A percentile compares a stretch with the other conserved stretches of the same genome.
phyloP scores from a whole-genome alignment of 139 green algal genomes.

The Chlamydomonas urium region DNA sequence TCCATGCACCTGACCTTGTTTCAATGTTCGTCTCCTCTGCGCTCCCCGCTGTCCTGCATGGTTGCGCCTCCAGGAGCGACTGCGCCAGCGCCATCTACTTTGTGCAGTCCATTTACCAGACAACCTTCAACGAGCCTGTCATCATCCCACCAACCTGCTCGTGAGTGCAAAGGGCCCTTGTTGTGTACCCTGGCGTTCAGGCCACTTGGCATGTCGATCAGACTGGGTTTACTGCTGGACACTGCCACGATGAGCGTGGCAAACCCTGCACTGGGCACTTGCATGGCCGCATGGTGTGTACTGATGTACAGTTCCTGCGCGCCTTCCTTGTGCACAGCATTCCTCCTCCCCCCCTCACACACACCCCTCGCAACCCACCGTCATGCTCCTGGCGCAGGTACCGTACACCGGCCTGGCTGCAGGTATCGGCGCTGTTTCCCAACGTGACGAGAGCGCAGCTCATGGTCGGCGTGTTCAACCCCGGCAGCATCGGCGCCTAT shows the following conservation, averaged over 20 bases:
- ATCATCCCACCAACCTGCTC: neutral
- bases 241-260: too few relatives aligned
- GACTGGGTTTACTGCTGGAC: too few relatives aligned
- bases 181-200: too few relatives aligned
- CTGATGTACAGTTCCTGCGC: too few relatives aligned
- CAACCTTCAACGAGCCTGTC: constrained; percentile 15
- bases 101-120: constrained; percentile 15
- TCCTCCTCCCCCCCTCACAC: too few relatives aligned
- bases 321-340: too few relatives aligned
- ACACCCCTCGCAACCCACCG: neutral
- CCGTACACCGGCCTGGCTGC: constrained; percentile 1
- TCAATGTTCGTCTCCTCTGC: neutral
- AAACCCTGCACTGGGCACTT: too few relatives aligned
- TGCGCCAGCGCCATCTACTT: constrained; percentile 12
- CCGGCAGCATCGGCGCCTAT: constrained; percentile 1
- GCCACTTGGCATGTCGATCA: too few relatives aligned
- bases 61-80: constrained; percentile 18
- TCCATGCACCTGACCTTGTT: neutral
- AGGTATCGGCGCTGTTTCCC: neutral
- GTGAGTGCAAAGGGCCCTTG: too few relatives aligned
- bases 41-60: too few relatives aligned
- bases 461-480: constrained; percentile 23
- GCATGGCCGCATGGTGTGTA: too few relatives aligned
- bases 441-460: constrained; percentile 6
- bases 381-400: neutral